Evolutionary conservation across 2,329 filamentous ascomycete species (phyloP), one percentile per base, ranked within the genome.

Genomic region (Hymenotorrendiella dingleyae): DNA sequence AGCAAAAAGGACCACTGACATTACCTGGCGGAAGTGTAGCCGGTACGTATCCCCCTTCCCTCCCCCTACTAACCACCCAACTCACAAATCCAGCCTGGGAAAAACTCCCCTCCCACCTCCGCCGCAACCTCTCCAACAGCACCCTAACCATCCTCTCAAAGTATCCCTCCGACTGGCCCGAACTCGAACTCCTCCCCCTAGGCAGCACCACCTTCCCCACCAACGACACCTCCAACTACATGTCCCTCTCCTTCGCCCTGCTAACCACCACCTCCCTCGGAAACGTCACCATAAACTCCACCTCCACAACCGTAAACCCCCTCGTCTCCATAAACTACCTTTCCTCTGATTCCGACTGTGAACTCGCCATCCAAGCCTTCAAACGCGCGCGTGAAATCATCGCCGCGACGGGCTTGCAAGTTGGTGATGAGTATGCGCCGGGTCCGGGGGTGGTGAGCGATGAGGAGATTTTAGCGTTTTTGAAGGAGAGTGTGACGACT

Each of bases 311-410:
- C 0, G 62, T 66, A 16, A 51, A 55, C 1, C 71, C 72, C 0
- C 16, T 48, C 11, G 50, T 67, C 10, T 61, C 72, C 47, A 66
- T 68, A 1, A 69, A 69, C 48, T 76, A 65, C 62, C 57, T 76
- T 1, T 58, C 57, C 2, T 59, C 66, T 8, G 61, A 63, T 6
- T 57, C 62, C 1, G 73, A 76, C 29, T 50, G 63, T 17, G 66
- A 71, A 12, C 54, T 74, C 3, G 67, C 64, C 4, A 49, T 76
- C 8, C 63, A 65, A 0, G 55, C 61, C 0, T 69, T 67, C 48
- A 67, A 63, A 37, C 66, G 73, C 3, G 50, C 64, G 0, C 67
- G 73, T 0, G 53, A 68, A 29, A 34, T 46, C 3, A 53, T 43
- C 17, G 40, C 43, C 5, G 45, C 45, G 4, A 22, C 43, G 8